These are phyloP conservation scores for Apiotrichum porosum DNA, from an alignment of 1,284 basidiomycete genomes.

Conservation along the genomic window DNA sequence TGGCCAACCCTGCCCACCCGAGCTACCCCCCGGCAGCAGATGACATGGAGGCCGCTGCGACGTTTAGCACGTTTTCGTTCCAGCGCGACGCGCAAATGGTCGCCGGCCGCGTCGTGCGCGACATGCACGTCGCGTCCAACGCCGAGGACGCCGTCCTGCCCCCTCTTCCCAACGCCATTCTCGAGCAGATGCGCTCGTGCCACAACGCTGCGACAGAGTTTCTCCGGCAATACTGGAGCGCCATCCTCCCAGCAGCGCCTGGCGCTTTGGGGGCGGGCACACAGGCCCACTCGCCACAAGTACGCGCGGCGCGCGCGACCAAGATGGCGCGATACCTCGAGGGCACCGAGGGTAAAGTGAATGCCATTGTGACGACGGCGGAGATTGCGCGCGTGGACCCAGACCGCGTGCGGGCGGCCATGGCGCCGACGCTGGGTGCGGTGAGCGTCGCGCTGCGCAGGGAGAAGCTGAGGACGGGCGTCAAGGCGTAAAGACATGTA, in stretches of 20 bases:
- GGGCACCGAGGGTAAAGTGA: conserved; percentile 74
- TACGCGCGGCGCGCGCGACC: conserved; percentile 67
- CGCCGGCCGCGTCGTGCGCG: conserved; percentile 32
- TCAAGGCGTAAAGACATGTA: neutral
- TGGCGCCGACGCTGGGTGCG: conserved; percentile 72
- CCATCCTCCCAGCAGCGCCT: conserved; percentile 68
- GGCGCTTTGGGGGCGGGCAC: conserved; percentile 51
- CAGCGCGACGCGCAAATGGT: conserved; percentile 34
- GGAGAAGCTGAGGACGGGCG: conserved; percentile 1
- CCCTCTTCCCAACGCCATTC: conserved; percentile 72
- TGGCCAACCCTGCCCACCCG: conserved; percentile 29
- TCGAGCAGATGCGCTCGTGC: conserved; percentile 76
- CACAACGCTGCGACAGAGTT: conserved; percentile 94
- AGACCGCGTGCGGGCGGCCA: conserved; percentile 61
- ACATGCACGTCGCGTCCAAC: conserved; percentile 33
- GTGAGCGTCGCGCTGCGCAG: conserved; percentile 64
- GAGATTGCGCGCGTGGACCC: conserved; percentile 61
- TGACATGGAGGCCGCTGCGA: conserved; percentile 10
- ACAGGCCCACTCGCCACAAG: conserved; percentile 22
- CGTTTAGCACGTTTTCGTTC: conserved; percentile 20
- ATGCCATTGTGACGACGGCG: conserved; percentile 64
- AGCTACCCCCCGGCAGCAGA: neutral
- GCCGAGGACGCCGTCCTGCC: conserved; percentile 30
- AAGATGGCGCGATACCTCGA: conserved; percentile 79
- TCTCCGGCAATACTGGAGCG: conserved; percentile 89